These are phyloP conservation scores for Biancaea sappan DNA, from an alignment of 306 rosid species.

Conservation along the genomic window DNA sequence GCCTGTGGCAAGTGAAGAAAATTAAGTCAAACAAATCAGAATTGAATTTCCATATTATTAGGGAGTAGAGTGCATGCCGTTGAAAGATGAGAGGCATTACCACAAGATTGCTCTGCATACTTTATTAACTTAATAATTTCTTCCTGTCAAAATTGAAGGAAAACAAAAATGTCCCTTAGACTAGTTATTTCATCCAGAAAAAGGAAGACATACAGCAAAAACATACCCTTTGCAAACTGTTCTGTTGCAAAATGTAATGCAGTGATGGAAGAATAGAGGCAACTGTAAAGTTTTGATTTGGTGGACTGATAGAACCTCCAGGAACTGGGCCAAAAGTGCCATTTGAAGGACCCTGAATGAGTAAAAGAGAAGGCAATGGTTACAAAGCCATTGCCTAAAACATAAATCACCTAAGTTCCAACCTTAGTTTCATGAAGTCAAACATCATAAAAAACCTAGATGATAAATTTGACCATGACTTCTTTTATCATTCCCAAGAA, in stretches of 20 bases:
- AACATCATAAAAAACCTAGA: slow-evolving; percentile 22
- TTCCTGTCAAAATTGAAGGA: slow-evolving; percentile 61
- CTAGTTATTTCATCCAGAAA: slow-evolving; percentile 11
- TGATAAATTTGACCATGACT: slow-evolving; percentile 24
- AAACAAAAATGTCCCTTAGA: slow-evolving; percentile 25
- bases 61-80: background rate
- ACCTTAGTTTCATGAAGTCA: slow-evolving; percentile 33
- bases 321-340: slow-evolving; percentile 49
- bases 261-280: slow-evolving; percentile 70
- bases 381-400: slow-evolving; percentile 59
- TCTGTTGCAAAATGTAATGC: slow-evolving; percentile 85
- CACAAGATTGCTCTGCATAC: slow-evolving; percentile 75
- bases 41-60: background rate
- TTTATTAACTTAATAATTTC: slow-evolving; percentile 86
- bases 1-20: slow-evolving; percentile 52
- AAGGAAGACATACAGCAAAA: slow-evolving; percentile 3
- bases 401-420: slow-evolving; percentile 55
- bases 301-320: slow-evolving; percentile 63
- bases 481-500: background rate
- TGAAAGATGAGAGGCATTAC: slow-evolving; percentile 50
- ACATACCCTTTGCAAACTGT: slow-evolving; percentile 78
- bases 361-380: slow-evolving; percentile 52
- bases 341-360: slow-evolving; percentile 76
- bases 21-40: slow-evolving; percentile 32
- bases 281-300: slow-evolving; percentile 48